Conservation (phyloP, 257 asterid species). For the Capsicum pubescens region DNA sequence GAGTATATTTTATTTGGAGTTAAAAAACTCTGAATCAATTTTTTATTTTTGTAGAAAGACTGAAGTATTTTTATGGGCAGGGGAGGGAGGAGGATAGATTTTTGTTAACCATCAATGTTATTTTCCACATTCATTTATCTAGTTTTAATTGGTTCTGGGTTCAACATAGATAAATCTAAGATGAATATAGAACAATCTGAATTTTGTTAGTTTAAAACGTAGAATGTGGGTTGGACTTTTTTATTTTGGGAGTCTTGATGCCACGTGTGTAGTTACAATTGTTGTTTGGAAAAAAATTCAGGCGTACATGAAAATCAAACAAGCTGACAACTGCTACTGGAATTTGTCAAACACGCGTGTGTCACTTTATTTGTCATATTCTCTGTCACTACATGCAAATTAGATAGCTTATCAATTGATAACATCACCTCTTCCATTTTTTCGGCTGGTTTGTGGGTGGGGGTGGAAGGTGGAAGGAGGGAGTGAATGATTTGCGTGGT, state of each 20-base stretch:
- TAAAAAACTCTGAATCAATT: neutral
- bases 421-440: neutral
- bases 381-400: neutral
- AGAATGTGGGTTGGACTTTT: neutral
- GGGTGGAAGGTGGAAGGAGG: neutral
- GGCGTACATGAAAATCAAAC: conserved; percentile 6
- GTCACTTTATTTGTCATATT: neutral
- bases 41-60: neutral
- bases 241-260: neutral
- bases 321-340: neutral
- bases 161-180: neutral
- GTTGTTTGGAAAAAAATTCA: neutral
- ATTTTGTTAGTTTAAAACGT: neutral
- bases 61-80: neutral
- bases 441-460: neutral
- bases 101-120: neutral
- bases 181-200: neutral
- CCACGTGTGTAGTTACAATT: neutral
- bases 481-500: neutral
- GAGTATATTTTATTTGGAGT: neutral
- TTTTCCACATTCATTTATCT: neutral
- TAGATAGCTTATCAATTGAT: neutral
- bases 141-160: neutral
- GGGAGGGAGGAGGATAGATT: neutral
- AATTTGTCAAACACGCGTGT: neutral